Conservation (phyloP, 805 yeast species). For the Lipomyces lipofer region DNA sequence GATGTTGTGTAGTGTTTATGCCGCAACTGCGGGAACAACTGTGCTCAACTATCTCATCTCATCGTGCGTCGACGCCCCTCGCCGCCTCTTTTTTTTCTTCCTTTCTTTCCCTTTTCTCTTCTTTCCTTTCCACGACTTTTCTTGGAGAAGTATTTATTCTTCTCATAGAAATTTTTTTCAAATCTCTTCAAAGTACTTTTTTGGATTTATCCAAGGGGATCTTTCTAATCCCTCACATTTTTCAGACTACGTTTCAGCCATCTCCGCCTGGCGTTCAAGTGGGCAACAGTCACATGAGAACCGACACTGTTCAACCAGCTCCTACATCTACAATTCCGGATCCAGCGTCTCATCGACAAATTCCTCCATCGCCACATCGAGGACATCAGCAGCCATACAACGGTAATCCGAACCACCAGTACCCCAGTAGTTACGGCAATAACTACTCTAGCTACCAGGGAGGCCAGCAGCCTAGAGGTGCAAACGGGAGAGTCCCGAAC, state of each 20-base stretch:
- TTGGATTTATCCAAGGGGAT: slow-evolving; percentile 6
- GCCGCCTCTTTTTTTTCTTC: slow-evolving; percentile 17
- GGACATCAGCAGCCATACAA: slow-evolving; percentile 16
- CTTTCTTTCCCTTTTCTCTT: slow-evolving; percentile 2
- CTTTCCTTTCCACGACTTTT: slow-evolving; percentile 7
- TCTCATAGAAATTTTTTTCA: slow-evolving; percentile 8
- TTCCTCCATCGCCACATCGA: slow-evolving; percentile 29
- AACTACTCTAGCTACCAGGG: slow-evolving; percentile 6
- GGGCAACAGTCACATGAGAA: slow-evolving; percentile 31
- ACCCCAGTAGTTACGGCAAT: slow-evolving; percentile 8
- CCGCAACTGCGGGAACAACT: background rate
- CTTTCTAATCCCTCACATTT: slow-evolving; percentile 16
- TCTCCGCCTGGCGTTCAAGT: slow-evolving; percentile 15
- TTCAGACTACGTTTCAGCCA: slow-evolving; percentile 5
- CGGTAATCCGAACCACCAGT: background rate
- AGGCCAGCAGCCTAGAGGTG: slow-evolving; percentile 21
- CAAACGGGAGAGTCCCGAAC: slow-evolving; percentile 16
- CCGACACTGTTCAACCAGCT: slow-evolving; percentile 24
- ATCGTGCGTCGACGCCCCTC: slow-evolving; percentile 8
- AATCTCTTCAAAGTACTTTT: slow-evolving; percentile 6
- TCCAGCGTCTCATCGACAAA: slow-evolving; percentile 12
- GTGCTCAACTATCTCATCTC: slow-evolving; percentile 14
- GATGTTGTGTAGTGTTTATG: background rate
- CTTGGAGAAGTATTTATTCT: slow-evolving; percentile 23
- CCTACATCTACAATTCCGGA: slow-evolving; percentile 2